Evolutionary conservation across 2,329 filamentous ascomycete genomes (phyloP), one percentile per base, ranked within the genome.

Genomic region (Hymenotorrendiella dingleyae): DNA sequence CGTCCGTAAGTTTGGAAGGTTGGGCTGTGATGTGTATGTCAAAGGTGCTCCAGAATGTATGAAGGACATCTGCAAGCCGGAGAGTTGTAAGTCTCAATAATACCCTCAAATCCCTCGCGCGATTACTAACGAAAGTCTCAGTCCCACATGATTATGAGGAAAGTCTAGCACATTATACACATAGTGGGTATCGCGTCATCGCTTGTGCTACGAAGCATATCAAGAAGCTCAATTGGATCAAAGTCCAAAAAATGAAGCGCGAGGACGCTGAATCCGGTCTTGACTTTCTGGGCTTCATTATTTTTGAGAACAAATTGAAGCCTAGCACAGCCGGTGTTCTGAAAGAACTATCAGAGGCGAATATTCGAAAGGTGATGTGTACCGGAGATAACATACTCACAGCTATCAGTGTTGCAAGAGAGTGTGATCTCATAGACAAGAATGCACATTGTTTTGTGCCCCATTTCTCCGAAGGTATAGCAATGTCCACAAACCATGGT

Each of bases 221-320:
- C 40, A 78, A 80, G 43, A 93, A 89, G 59, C 72, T 97, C 23
- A 94, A 84, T 56, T 96, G 89, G 90, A 80, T 95, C 42, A 94
- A 94, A 61, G 82, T 90, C 6, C 89, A 97, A 59, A 95, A 94
- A 67, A 90, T 97, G 83, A 85, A 81, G 54, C 83, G 93, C 22
- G 69, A 81, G 28, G 86, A 96, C 40, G 90, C 86, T 7, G 93
- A 98, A 64, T 84, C 78, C 3, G 73, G 81, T 23, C 75, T 98
- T 9, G 80, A 91, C 34, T 97, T 98, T 59, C 76, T 90, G 26
- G 93, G 93, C 4, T 98, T 98, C 66, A 97, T 98, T 59, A 84
- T 98, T 41, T 98, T 98, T 56, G 93, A 98, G 67, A 98, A 98
- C 68, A 98, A 98, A 66, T 70, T 98, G 48, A 98, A 98, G 64